Base-by-base conservation (phyloP, 257 asterid genomes). In the Pogostemon cablin region DNA sequence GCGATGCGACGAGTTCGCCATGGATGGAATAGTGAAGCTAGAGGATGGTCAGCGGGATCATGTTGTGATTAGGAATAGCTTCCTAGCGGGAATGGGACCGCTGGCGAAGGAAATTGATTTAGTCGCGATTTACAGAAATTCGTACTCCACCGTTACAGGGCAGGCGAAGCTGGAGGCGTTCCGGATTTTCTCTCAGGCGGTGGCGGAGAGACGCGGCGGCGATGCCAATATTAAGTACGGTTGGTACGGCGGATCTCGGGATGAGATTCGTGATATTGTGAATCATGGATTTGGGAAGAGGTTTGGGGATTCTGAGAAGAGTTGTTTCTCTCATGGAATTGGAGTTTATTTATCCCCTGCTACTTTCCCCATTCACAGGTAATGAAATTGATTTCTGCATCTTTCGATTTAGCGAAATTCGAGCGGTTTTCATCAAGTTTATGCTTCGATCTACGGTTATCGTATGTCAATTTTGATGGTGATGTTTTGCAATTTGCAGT, bases 211-310 rank as follows among this genome's bases (percentile, higher is more conserved):
- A 63, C 77, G 86, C 55, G 80, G 81, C 62, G 89, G 90, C 62
- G 72, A 84, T 44, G 86, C 85, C 3, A 84, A 84, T 56, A 15
- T 79, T 0, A 78, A 64, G 77, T 68, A 66, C 43, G 89, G 73
- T 1, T 86, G 90, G 88, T 82, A 80, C 78, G 90, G 85, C 57
- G 81, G 84, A 17, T 52, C 80, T 0, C 55, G 68, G 69, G 72
- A 57, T 5, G 90, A 84, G 57, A 62, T 82, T 39, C 32, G 47
- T n/a, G 74, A 65, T 2, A 71, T 86, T 37, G 43, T 81, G 0
- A 44, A 40, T n/a, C 72, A 77, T 66, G 92, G 88, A 50, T 86
- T 86, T 59, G 72, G 78, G 65, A 41, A 72, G 0, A 41, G 75
- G 0, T 58, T 65, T 32, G 74, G 62, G 2, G 64, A 68, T 7